Evolutionary conservation across 1,284 basidiomycete species (phyloP), one percentile per base, ranked within the genome.

Genomic region (Omphalotus olearius): DNA sequence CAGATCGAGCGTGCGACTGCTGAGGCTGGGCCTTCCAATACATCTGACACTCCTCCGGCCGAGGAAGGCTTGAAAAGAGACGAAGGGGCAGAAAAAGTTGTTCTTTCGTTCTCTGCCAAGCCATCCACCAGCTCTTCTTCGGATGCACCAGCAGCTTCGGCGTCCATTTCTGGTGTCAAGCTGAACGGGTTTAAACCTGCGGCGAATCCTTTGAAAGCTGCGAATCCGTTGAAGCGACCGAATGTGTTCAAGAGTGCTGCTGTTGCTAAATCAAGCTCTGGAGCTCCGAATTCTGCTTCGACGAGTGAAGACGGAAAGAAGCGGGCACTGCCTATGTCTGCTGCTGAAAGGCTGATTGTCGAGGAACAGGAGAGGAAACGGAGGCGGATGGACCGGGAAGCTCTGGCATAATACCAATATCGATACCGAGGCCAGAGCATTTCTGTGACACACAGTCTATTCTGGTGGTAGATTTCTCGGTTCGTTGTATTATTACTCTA

Each of bases 281-380:
- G 57, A 49, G 30, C 36, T 26, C 16, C 35, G 3, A 20, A 23
- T 4, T 33, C 47, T 40, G 14, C 17, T 14, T 40, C 44, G 9
- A 36, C 38, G 16, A 44, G 25, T 20, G 66, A 60, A 41, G 54
- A 64, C 26, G 54, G 53, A 9, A 71, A 69, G 73, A 84, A 83
- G 67, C 72, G 79, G 33, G 60, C 71, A 3, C 79, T 78, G 23
- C 73, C 81, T 26, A 81, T 92, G 78, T 82, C 83, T 57, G 89
- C 88, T 17, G 87, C 89, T n/a, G 93, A 96, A 69, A 75, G 80
- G 56, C 69, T 96, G 53, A 93, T 95, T 55, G 63, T 84, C 52
- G 93, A 95, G 69, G 93, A 96, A 46, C 87, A 89, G 68, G 89
- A 91, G 65, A 75, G 90, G 61, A 93, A 93, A 68, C 75, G 80